A percentile compares a stretch with the other conserved stretches of the same genome.
These are phyloP conservation scores for Xylaria longipes DNA, from an alignment of 495 filamentous ascomycete species.

Conservation along the genomic window DNA sequence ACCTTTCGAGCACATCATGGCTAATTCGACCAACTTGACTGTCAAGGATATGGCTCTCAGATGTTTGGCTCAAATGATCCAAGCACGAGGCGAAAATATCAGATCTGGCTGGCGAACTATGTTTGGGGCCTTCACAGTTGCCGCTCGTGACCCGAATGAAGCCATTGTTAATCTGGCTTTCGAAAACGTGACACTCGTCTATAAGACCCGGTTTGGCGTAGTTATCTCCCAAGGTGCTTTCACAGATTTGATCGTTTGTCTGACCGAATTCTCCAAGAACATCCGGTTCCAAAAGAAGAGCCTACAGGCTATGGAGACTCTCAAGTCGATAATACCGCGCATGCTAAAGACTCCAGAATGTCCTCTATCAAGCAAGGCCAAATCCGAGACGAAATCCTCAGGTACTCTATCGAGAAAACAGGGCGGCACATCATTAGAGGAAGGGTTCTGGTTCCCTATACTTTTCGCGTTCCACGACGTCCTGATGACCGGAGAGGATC, in stretches of 20 bases:
- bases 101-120: conserved; percentile 98
- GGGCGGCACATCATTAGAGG: conserved; percentile 77
- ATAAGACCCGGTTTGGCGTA: conserved; percentile 94
- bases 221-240: conserved; percentile 97
- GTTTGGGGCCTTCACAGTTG: conserved; percentile 98
- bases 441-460: conserved; percentile 98
- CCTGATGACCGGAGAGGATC: conserved; percentile 97
- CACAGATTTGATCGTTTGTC: conserved; percentile 91
- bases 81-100: conserved; percentile 93
- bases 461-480: conserved; percentile 99
- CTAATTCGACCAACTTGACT: conserved; percentile 83
- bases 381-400: conserved; percentile 36
- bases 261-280: conserved; percentile 99
- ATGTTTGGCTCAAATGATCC: conserved; percentile 99
- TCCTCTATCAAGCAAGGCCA: conserved; percentile 62
- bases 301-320: conserved; percentile 90
- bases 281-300: conserved; percentile 97
- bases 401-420: conserved; percentile 46
- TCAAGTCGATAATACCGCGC: conserved; percentile 87
- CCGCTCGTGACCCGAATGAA: conserved; percentile 91
- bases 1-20: conserved; percentile 96
- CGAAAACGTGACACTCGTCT: conserved; percentile 97
- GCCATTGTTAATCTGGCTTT: conserved; percentile 95
- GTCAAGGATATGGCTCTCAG: conserved; percentile 98
- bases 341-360: conserved; percentile 98